phyloP scores from a whole-genome alignment of 2,329 filamentous ascomycete species.

The Arthrobotrys conoides region DNA sequence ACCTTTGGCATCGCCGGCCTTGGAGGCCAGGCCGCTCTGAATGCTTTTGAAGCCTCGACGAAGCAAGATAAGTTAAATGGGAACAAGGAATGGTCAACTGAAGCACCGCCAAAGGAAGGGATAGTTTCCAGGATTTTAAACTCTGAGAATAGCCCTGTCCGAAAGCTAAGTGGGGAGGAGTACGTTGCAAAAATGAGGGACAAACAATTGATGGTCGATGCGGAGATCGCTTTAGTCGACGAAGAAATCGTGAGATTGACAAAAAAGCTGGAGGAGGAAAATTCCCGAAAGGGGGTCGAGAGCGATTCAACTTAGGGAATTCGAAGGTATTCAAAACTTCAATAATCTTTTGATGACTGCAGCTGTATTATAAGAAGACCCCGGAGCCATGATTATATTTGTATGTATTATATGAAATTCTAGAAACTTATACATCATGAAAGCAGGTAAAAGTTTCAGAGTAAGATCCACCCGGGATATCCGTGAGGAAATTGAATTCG shows the following conservation, averaged over 20 bases:
- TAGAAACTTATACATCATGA: background rate
- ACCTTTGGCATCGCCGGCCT: slow-evolving; percentile 39
- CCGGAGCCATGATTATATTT: slow-evolving; percentile 4
- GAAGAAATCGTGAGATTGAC: slow-evolving; percentile 52
- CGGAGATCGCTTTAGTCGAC: slow-evolving; percentile 53
- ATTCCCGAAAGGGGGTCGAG: background rate
- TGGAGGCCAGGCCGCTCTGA: slow-evolving; percentile 29
- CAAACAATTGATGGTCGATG: slow-evolving; percentile 45
- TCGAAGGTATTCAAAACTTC: background rate
- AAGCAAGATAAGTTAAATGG: background rate
- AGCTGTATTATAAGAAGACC: background rate
- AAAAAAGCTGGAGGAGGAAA: slow-evolving; percentile 21
- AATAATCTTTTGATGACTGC: background rate
- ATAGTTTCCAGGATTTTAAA: slow-evolving; percentile 38
- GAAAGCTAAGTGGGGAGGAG: slow-evolving; percentile 34
- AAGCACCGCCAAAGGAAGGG: slow-evolving; percentile 9
- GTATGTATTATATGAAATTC: slow-evolving; percentile 20
- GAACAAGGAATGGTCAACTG: background rate
- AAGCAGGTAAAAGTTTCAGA: background rate
- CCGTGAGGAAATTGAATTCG: background rate
- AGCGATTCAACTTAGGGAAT: background rate
- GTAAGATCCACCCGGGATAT: background rate
- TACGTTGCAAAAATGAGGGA: slow-evolving; percentile 42
- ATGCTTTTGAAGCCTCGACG: slow-evolving; percentile 12
- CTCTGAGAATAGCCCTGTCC: slow-evolving; percentile 41